phyloP scores from a whole-genome alignment of 495 filamentous ascomycete genomes.

The Margaritispora aquatica region DNA sequence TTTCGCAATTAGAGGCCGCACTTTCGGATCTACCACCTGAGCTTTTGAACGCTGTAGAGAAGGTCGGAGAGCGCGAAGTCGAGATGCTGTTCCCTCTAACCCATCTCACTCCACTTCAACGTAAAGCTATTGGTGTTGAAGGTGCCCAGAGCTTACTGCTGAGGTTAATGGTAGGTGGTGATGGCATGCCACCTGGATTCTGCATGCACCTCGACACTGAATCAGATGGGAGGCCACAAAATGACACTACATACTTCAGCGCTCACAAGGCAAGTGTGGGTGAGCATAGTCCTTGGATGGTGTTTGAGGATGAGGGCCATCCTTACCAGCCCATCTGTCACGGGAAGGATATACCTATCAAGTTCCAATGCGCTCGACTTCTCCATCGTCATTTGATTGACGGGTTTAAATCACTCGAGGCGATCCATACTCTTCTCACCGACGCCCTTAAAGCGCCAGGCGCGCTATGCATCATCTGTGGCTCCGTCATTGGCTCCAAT shows the following conservation, averaged over 20 bases:
- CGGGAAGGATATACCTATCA: constrained; percentile 9
- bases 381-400: constrained; percentile 14
- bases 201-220: constrained; percentile 23
- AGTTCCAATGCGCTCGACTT: constrained; percentile 16
- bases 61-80: background rate
- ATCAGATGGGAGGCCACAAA: background rate
- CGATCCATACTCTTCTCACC: constrained; percentile 5
- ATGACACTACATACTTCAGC: background rate
- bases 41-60: background rate
- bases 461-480: constrained; percentile 23
- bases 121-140: background rate
- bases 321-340: constrained; percentile 3
- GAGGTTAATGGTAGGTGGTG: background rate
- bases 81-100: constrained; percentile 1
- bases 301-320: background rate
- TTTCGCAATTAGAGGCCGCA: background rate
- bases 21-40: background rate
- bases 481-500: background rate
- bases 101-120: background rate
- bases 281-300: background rate
- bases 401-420: background rate
- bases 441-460: constrained; percentile 6
- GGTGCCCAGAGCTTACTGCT: background rate
- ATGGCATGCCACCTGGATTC: constrained; percentile 12
- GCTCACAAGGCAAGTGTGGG: background rate